A percentile compares a stretch with the other conserved stretches of the same genome.
These are phyloP conservation scores for Scortechinia acanthostroma DNA, from an alignment of 2,329 filamentous ascomycete species.

Conservation along the genomic window DNA sequence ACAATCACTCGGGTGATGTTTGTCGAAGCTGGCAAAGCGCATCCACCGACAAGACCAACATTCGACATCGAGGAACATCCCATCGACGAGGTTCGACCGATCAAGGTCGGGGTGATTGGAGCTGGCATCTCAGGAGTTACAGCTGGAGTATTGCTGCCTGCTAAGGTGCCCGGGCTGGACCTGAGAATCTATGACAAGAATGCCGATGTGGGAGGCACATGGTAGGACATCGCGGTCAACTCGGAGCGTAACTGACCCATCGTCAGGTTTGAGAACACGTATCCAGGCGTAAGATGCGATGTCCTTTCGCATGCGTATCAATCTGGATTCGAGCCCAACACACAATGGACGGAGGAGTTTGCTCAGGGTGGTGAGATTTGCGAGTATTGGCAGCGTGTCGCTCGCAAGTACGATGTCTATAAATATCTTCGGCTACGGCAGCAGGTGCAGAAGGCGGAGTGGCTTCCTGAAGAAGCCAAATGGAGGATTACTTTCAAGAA, in stretches of 20 bases:
- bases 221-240: too few relatives aligned
- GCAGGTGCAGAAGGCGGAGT: constrained; percentile 44
- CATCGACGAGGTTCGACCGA: constrained; percentile 35
- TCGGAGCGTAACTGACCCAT: constrained; percentile 45
- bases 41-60: background rate
- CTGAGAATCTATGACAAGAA: constrained; percentile 66
- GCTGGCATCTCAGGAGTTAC: constrained; percentile 57
- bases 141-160: constrained; percentile 58
- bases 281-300: constrained; percentile 62
- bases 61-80: constrained; percentile 23
- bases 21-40: too few relatives aligned
- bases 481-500: constrained; percentile 44
- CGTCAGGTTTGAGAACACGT: constrained; percentile 47
- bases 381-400: constrained; percentile 57
- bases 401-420: constrained; percentile 58
- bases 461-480: constrained; percentile 38
- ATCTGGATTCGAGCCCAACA: constrained; percentile 60
- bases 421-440: constrained; percentile 44
- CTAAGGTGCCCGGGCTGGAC: constrained; percentile 61
- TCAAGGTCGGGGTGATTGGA: constrained; percentile 54
- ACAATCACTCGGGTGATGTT: too few relatives aligned
- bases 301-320: constrained; percentile 68
- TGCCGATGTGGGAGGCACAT: constrained; percentile 47
- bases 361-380: constrained; percentile 60
- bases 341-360: constrained; percentile 63